phyloP scores from a whole-genome alignment of 2,329 filamentous ascomycete species.

The Penicillium palitans region DNA sequence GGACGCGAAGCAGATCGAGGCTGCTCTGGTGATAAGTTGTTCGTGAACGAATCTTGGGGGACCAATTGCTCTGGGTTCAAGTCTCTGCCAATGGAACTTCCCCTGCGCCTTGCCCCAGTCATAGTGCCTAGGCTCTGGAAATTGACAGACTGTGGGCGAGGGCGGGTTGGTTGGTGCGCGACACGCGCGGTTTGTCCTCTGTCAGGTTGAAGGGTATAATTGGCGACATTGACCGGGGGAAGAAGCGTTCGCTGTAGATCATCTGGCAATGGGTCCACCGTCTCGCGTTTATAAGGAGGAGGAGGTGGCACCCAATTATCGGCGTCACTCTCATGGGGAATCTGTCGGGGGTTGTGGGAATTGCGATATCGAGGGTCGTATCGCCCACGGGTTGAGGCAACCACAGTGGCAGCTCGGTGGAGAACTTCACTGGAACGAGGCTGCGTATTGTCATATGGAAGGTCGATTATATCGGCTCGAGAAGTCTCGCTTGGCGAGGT shows the following conservation, averaged over 20 bases:
- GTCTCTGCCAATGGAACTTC: constrained; percentile 18
- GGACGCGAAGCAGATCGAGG: constrained; percentile 1
- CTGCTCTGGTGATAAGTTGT: background rate
- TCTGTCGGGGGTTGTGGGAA: constrained; percentile 51
- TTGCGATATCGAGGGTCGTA: constrained; percentile 54
- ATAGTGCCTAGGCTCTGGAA: constrained; percentile 33
- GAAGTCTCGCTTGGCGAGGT: constrained; percentile 24
- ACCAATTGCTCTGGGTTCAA: constrained; percentile 14
- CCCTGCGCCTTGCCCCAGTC: constrained; percentile 23
- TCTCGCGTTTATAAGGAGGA: constrained; percentile 63
- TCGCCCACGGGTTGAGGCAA: constrained; percentile 68
- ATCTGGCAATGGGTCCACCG: constrained; percentile 41
- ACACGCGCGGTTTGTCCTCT: constrained; percentile 31
- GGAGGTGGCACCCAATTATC: constrained; percentile 88
- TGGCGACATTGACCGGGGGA: constrained; percentile 19
- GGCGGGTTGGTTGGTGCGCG: constrained; percentile 22
- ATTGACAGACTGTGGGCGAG: constrained; percentile 28
- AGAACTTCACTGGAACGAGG: constrained; percentile 70
- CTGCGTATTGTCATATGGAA: constrained; percentile 70
- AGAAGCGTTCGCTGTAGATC: constrained; percentile 38
- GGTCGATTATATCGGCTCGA: constrained; percentile 55
- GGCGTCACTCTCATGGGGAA: constrained; percentile 82
- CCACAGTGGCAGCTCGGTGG: constrained; percentile 71
- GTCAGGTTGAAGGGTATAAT: constrained; percentile 6
- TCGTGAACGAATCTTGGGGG: background rate